phyloP scores from a whole-genome alignment of 768 basidiomycete species.

The Hypholoma sublateritium region DNA sequence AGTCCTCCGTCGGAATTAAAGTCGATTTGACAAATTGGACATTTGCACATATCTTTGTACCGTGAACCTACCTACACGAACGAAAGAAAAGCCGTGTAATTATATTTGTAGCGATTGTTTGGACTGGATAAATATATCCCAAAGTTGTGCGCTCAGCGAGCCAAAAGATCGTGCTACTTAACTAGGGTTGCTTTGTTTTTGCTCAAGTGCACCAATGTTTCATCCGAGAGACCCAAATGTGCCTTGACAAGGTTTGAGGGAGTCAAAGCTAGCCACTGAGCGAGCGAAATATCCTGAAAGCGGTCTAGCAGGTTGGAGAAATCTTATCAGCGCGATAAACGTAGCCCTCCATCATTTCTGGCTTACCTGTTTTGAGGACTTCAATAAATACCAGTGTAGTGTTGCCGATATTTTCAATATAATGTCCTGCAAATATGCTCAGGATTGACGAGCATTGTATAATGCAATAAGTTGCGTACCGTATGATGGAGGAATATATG shows the following conservation, averaged over 20 bases:
- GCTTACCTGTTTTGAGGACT: constrained; percentile 53
- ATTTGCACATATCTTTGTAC: too few species aligned
- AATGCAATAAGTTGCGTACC: constrained; percentile 19
- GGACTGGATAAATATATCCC: too few species aligned
- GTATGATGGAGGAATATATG: constrained; percentile 36
- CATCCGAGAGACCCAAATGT: constrained; percentile 55
- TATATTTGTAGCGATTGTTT: neutral
- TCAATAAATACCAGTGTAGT: constrained; percentile 58
- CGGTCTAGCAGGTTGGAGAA: constrained; percentile 28
- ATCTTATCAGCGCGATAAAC: neutral
- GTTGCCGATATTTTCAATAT: constrained; percentile 67
- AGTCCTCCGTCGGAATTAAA: too few species aligned
- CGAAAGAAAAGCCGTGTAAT: neutral
- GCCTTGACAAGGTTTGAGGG: constrained; percentile 61
- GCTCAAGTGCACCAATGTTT: constrained; percentile 46
- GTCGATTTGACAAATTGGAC: too few species aligned
- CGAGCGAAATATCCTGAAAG: constrained; percentile 58
- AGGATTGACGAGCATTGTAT: neutral
- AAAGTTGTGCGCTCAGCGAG: neutral
- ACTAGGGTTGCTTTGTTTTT: constrained; percentile 53
- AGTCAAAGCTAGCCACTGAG: constrained; percentile 62
- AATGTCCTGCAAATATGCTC: constrained; percentile 45
- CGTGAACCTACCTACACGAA: neutral
- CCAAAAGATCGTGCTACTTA: constrained; percentile 2
- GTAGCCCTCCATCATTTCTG: constrained; percentile 1